Evolutionary conservation across 1,284 basidiomycete genomes (phyloP).

Genomic region (Termitomyces sp.): DNA sequence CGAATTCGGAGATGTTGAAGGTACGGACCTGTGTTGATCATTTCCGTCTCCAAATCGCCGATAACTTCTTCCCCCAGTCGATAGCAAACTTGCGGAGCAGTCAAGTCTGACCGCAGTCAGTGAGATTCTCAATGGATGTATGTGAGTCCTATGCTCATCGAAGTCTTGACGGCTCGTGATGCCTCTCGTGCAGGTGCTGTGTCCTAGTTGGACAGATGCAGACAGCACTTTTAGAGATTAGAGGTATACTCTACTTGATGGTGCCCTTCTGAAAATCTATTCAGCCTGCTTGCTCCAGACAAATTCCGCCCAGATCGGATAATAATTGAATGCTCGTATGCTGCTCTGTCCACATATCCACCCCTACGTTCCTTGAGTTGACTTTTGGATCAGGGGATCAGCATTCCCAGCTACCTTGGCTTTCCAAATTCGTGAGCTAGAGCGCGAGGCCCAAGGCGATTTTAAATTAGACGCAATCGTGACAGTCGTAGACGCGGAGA

Average conservation of each 20-base stretch:
- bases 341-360: constrained; percentile 10
- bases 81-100: constrained; percentile 82
- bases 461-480: constrained; percentile 85
- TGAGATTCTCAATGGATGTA: constrained; percentile 90
- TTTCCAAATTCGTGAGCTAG: constrained; percentile 86
- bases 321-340: constrained; percentile 88
- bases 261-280: neutral
- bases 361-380: neutral
- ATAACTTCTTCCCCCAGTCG: constrained; percentile 45
- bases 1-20: constrained; percentile 82
- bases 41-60: neutral
- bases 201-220: constrained; percentile 91
- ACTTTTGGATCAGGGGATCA: constrained; percentile 50
- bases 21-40: constrained; percentile 25
- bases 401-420: constrained; percentile 88
- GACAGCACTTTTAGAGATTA: constrained; percentile 80
- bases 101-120: constrained; percentile 80
- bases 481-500: constrained; percentile 86
- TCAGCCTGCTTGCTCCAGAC: constrained; percentile 37
- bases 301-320: constrained; percentile 82
- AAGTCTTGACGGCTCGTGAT: neutral
- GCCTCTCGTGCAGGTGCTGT: constrained; percentile 60
- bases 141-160: constrained; percentile 44
- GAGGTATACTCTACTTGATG: constrained; percentile 38
- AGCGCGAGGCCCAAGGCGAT: constrained; percentile 67